A percentile compares a stretch with the other conserved stretches of the same genome.
These are phyloP conservation scores for Hypocrella siamensis DNA, from an alignment of 2,329 filamentous ascomycete species.

Conservation along the genomic window DNA sequence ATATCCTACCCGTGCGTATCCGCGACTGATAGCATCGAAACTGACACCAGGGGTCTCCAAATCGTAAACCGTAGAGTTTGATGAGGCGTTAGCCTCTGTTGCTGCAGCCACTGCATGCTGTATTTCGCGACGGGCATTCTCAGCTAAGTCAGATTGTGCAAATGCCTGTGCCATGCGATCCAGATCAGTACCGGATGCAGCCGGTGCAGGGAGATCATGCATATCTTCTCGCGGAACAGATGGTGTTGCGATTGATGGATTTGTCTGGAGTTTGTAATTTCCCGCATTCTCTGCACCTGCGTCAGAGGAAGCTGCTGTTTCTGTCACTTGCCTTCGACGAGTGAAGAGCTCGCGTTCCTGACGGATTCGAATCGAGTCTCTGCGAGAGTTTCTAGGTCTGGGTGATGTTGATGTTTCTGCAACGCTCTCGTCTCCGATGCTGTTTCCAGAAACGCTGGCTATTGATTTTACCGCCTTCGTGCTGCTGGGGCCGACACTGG, in stretches of 20 bases:
- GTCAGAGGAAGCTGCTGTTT: constrained; percentile 48
- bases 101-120: constrained; percentile 49
- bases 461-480: constrained; percentile 82
- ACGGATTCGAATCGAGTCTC: constrained; percentile 66
- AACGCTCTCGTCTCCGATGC: constrained; percentile 51
- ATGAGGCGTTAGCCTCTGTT: constrained; percentile 45
- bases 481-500: constrained; percentile 68
- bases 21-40: constrained; percentile 50
- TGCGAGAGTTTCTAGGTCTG: constrained; percentile 53
- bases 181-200: constrained; percentile 56
- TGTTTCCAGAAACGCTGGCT: constrained; percentile 64
- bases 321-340: constrained; percentile 48
- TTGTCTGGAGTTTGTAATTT: constrained; percentile 35
- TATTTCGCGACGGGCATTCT: constrained; percentile 64
- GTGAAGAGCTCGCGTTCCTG: constrained; percentile 89
- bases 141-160: constrained; percentile 60
- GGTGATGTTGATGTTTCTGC: constrained; percentile 41
- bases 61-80: constrained; percentile 37
- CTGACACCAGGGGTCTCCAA: constrained; percentile 30
- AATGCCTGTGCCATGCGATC: constrained; percentile 70
- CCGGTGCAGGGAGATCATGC: constrained; percentile 44
- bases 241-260: constrained; percentile 26
- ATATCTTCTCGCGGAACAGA: constrained; percentile 54
- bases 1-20: constrained; percentile 71
- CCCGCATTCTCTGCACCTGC: constrained; percentile 32